Conservation (phyloP, 306 rosid species). For the Macrotyloma uniflorum region DNA sequence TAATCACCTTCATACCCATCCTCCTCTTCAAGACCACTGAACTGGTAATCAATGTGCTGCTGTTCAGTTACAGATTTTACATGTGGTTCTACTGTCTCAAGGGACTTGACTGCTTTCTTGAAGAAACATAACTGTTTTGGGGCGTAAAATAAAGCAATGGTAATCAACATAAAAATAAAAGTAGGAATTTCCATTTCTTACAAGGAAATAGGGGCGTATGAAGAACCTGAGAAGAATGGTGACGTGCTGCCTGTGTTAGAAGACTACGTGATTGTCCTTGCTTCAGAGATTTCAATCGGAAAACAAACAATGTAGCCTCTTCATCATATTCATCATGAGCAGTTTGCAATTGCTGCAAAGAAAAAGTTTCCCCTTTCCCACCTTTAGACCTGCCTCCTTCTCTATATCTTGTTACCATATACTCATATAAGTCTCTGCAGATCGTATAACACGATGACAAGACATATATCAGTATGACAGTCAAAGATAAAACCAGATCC, state of each 20-base stretch:
- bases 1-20: conserved; percentile 56
- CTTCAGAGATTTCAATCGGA: conserved; percentile 95
- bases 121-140: conserved; percentile 78
- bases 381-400: conserved; percentile 85
- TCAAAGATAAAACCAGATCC: conserved; percentile 27
- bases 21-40: conserved; percentile 84
- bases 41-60: conserved; percentile 93
- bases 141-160: conserved; percentile 39
- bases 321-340: conserved; percentile 95
- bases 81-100: conserved; percentile 89
- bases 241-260: conserved; percentile 99
- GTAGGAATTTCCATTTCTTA: conserved; percentile 11
- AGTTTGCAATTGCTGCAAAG: conserved; percentile 73
- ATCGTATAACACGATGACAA: conserved; percentile 45
- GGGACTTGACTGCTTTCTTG: conserved; percentile 81
- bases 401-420: conserved; percentile 68
- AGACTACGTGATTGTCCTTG: conserved; percentile 98
- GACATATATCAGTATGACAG: conserved; percentile 4
- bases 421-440: conserved; percentile 80
- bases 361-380: conserved; percentile 71
- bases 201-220: conserved; percentile 17
- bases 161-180: conserved; percentile 32
- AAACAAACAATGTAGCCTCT: conserved; percentile 90
- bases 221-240: conserved; percentile 97
- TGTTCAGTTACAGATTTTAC: conserved; percentile 79